A percentile compares a stretch with the other conserved stretches of the same genome.
Evolutionary conservation across 441 rosid species (phyloP).

Genomic region (Gossypium schwendimanii): DNA sequence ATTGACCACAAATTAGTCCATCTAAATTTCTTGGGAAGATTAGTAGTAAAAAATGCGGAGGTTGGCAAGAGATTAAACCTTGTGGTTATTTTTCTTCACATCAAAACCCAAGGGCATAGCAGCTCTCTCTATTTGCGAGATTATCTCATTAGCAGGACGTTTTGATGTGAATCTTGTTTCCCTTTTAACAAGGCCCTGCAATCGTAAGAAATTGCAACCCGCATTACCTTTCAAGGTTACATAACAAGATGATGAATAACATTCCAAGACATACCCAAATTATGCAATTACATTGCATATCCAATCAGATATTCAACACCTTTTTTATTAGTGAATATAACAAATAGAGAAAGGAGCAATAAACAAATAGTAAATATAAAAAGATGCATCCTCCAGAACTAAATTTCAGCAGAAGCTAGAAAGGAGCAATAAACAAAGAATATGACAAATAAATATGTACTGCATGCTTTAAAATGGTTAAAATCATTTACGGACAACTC

Average conservation of each 20-base stretch:
- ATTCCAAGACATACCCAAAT: neutral
- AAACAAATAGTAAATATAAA: too few relatives aligned
- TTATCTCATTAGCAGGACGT: slow-evolving; percentile 76
- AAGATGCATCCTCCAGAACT: neutral
- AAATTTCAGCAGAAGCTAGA: neutral
- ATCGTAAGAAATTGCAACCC: slow-evolving; percentile 16
- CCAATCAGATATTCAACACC: too few relatives aligned
- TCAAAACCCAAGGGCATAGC: slow-evolving; percentile 90
- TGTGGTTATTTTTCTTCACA: slow-evolving; percentile 82
- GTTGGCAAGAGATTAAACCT: slow-evolving; percentile 39
- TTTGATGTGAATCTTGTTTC: slow-evolving; percentile 92
- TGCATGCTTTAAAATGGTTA: neutral
- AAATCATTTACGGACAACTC: neutral
- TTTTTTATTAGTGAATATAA: neutral
- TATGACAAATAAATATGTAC: neutral
- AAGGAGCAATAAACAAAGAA: neutral
- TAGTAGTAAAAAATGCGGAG: neutral
- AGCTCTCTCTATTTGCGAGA: slow-evolving; percentile 80
- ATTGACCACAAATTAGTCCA: neutral
- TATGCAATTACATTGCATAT: too few relatives aligned
- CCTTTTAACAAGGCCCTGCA: slow-evolving; percentile 86
- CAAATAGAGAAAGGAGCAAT: too few relatives aligned
- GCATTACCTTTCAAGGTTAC: neutral
- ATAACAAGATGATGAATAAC: neutral
- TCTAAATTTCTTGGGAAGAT: neutral